Evolutionary conservation across 73 alveolate species (phyloP).

Genomic region (Urostyla sp.): DNA sequence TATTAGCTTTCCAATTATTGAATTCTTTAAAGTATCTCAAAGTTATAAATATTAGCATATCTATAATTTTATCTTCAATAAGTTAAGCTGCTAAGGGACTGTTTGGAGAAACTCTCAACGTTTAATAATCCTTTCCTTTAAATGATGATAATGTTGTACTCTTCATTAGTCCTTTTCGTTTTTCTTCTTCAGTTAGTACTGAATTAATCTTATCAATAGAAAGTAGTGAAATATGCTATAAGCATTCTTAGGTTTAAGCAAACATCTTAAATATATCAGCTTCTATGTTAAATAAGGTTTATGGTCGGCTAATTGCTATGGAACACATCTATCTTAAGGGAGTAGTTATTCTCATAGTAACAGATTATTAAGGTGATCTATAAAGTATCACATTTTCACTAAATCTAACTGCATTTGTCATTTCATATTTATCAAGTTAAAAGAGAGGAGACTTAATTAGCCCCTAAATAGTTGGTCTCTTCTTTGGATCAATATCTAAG

Average conservation of each 20-base stretch:
- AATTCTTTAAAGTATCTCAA: slow-evolving; percentile 71
- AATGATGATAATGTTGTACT: not conserved
- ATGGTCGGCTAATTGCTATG: slow-evolving; percentile 59
- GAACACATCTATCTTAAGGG: slow-evolving; percentile 80
- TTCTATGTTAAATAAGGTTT: slow-evolving; percentile 28
- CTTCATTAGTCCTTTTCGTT: slow-evolving; percentile 20
- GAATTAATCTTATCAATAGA: slow-evolving; percentile 45
- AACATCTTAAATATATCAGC: slow-evolving; percentile 44
- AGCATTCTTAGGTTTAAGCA: slow-evolving; percentile 48
- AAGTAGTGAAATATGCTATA: slow-evolving; percentile 48
- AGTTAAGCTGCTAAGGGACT: slow-evolving; percentile 75
- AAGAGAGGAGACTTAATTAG: slow-evolving; percentile 83
- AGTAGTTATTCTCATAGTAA: slow-evolving; percentile 68
- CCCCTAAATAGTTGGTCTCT: slow-evolving; percentile 85
- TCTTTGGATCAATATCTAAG: slow-evolving; percentile 80
- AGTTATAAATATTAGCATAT: slow-evolving; percentile 80
- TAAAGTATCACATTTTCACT: slow-evolving; percentile 78
- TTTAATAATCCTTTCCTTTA: slow-evolving; percentile 43
- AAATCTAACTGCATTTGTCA: slow-evolving; percentile 83
- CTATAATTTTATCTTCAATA: slow-evolving; percentile 82
- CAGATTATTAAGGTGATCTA: slow-evolving; percentile 82
- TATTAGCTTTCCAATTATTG: slow-evolving; percentile 36
- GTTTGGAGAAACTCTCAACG: slow-evolving; percentile 61
- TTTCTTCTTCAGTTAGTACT: slow-evolving; percentile 47
- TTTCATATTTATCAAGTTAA: slow-evolving; percentile 80